Conservation (phyloP, 192 early-diverging fungal genomes). For the Phlyctochytrium arcticum region DNA sequence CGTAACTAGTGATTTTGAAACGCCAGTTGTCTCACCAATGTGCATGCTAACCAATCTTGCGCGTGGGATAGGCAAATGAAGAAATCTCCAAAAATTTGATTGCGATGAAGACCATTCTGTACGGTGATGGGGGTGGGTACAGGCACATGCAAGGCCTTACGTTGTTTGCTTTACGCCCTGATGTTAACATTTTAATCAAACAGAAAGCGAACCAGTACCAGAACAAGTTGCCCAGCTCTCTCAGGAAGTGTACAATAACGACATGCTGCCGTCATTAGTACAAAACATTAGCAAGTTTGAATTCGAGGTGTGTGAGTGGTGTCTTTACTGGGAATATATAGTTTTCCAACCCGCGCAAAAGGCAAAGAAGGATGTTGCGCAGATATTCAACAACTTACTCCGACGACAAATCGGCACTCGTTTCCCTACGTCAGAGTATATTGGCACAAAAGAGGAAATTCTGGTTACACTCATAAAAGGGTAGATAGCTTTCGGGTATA, state of each 20-base stretch:
- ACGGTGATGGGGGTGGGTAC: slow-evolving; percentile 84
- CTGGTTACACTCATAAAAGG: slow-evolving; percentile 78
- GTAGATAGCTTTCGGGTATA: slow-evolving; percentile 47
- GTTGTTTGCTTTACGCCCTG: not conserved
- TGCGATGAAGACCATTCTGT: slow-evolving; percentile 88
- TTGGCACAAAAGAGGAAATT: slow-evolving; percentile 78
- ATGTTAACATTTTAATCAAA: not conserved
- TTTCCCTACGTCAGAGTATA: slow-evolving; percentile 95
- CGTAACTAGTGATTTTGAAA: not conserved
- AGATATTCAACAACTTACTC: slow-evolving; percentile 96
- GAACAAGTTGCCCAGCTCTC: slow-evolving; percentile 92
- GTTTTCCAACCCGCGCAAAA: slow-evolving; percentile 11
- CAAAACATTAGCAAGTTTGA: slow-evolving; percentile 89
- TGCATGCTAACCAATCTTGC: not conserved
- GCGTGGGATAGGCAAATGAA: slow-evolving; percentile 74
- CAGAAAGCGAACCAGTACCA: slow-evolving; percentile 78
- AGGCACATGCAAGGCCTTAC: not conserved
- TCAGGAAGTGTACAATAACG: slow-evolving; percentile 92
- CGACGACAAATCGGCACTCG: slow-evolving; percentile 90
- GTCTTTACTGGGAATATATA: not conserved
- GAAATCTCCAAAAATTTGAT: slow-evolving; percentile 95
- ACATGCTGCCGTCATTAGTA: slow-evolving; percentile 83
- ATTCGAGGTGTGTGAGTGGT: slow-evolving; percentile 72
- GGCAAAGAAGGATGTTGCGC: slow-evolving; percentile 96
- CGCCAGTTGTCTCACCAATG: too few species aligned